Base-by-base conservation (phyloP, 352 stramenopile species). In the Globisporangium takayamanum region DNA sequence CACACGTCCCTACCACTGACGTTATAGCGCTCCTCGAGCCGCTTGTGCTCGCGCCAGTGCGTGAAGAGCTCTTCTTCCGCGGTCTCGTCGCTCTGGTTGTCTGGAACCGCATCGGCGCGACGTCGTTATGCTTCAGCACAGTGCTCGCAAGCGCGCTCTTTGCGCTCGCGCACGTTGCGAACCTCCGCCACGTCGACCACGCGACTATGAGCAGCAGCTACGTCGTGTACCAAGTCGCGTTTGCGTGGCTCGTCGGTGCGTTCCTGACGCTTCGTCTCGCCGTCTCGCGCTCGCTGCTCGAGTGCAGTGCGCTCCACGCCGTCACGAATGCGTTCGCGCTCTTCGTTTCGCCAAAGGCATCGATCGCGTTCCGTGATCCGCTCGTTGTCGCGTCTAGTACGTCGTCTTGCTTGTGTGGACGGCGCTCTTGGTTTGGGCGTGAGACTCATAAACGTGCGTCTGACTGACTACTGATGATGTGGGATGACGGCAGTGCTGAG, bases 51-150 rank as follows among this genome's bases (percentile, higher is more conserved):
- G 68, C 63, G 45, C 78, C 80, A 7, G 15, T 76, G 25, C 69
- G 72, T 48, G 78, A 90, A 61, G 80, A 90, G 53, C 61, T 90
- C 2, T 83, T 86, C 50, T 90, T 88, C 64, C 76, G 80, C 54
- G 76, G 72, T 16, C 33, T 75, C n/a, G 33, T 87, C 5, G 56
- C 79, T 18, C 59, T 83, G n/a, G 54, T 84, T 16, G 53, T 66
- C 0, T 68, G 80, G 36, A 83, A 88, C 52, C 72, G 80, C 44
- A 49, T 49, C 52, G 78, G 2, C 57, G 62, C 26, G 52, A 39
- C 50, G 16, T 66, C 57, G 18, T 33, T 48, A 12, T 55, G 57
- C 42, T 52, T 8, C 30, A 80, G 69, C 57, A 68, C 59, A 3
- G 11, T 46, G 1, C n/a, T 83, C n/a, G 67, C 74, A 3, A 73